These are phyloP conservation scores for Penicillium paradoxum DNA, from an alignment of 495 filamentous ascomycete genomes.

Conservation along the genomic window DNA sequence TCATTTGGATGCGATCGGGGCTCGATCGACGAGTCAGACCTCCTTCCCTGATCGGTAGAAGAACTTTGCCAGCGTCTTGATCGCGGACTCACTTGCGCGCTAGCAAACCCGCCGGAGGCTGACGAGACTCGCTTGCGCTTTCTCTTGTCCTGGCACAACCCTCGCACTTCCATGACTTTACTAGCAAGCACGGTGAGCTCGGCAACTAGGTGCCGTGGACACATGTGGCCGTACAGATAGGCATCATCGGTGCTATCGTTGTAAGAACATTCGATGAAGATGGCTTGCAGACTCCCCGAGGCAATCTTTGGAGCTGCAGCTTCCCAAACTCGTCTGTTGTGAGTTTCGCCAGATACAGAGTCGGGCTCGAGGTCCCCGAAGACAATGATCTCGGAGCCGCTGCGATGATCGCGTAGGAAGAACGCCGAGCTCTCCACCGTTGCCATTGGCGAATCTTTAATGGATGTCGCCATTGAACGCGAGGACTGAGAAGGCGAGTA, in stretches of 20 bases:
- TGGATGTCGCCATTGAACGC: slow-evolving; percentile 14
- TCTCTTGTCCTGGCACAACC: slow-evolving; percentile 2
- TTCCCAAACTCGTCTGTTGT: slow-evolving; percentile 73
- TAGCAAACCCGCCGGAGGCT: background rate
- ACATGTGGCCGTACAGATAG: slow-evolving; percentile 80
- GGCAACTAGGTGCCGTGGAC: slow-evolving; percentile 70
- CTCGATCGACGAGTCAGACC: slow-evolving; percentile 1
- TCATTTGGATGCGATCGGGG: background rate
- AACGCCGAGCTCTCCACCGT: slow-evolving; percentile 80
- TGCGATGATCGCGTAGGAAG: slow-evolving; percentile 72
- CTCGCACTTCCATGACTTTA: slow-evolving; percentile 46
- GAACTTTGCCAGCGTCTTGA: slow-evolving; percentile 19
- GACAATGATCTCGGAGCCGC: slow-evolving; percentile 73
- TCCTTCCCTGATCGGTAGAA: background rate
- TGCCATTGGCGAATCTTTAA: slow-evolving; percentile 30
- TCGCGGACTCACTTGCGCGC: slow-evolving; percentile 22
- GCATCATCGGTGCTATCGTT: slow-evolving; percentile 69
- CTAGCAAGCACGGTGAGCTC: slow-evolving; percentile 70
- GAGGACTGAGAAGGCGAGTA: slow-evolving; percentile 32
- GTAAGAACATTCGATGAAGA: slow-evolving; percentile 96
- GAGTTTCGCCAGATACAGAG: slow-evolving; percentile 70
- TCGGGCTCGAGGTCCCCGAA: slow-evolving; percentile 97
- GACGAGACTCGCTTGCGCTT: slow-evolving; percentile 32
- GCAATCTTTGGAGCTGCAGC: slow-evolving; percentile 80
- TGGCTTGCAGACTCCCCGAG: slow-evolving; percentile 60